Base-by-base conservation (phyloP, 352 stramenopile genomes). In the Phytophthora europaea region DNA sequence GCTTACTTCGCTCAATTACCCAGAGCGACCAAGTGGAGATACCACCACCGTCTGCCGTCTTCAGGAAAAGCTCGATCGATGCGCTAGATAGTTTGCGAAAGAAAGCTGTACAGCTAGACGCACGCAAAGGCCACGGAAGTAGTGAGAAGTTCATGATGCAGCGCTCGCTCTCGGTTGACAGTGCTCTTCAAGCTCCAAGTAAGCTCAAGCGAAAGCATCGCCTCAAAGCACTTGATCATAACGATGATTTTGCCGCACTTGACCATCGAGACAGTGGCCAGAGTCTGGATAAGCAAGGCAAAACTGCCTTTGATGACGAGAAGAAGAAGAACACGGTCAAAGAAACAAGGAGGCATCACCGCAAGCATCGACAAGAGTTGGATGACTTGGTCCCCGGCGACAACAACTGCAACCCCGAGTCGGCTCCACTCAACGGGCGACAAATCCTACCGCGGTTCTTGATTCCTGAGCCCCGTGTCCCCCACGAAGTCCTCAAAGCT, bases 401-500 rank as follows among this genome's bases (percentile, higher is more conserved):
- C 6, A 66, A 26, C 20, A 79, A 4, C 9, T 13, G 43, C 13
- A 75, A 31, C 18, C 15, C 7, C 9, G 60, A 72, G 3, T 18
- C 34, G 20, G 40, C 61, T 2, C 56, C 36, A 6, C 15, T 60
- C 0, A 69, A 73, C 6, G 58, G 53, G 0, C 47, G 56, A 15
- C 79, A 83, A 22, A 74, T 90, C 15, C 59, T 92, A 38, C 84
- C 84, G 0, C 82, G 82, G 1, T 92, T 92, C 60, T 60, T 92
- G 53, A 70, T 83, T 16, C 71, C 65, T 22, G 76, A 87, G 54
- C 47, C 64, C 54, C 59, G 43, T 28, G 47, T 73, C 7, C 73
- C 79, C 4, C 57, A 63, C 16, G 67, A 53, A 28, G 31, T 72
- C 10, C 40, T 71, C 12, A 70, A 76, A 50, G 54, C 51, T 4